Evolutionary conservation across 768 basidiomycete genomes (phyloP).

Genomic region (Vararia minispora): DNA sequence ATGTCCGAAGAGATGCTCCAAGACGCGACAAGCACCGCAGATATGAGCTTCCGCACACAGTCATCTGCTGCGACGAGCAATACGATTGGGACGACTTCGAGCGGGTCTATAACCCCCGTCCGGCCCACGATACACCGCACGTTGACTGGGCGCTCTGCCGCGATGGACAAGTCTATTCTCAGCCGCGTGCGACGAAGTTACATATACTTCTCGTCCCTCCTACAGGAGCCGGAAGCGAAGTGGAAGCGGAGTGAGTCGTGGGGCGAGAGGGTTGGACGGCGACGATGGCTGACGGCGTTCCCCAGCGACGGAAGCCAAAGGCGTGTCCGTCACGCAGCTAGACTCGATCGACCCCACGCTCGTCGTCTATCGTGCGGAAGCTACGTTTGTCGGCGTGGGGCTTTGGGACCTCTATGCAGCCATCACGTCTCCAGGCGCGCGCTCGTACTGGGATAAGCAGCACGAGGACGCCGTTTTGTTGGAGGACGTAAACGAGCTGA

Average conservation of each 20-base stretch:
- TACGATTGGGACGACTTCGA: constrained; percentile 14
- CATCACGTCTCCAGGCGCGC: constrained; percentile 77
- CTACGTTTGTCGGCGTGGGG: constrained; percentile 91
- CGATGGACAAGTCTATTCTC: constrained; percentile 73
- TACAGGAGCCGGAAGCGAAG: constrained; percentile 97
- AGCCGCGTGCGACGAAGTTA: constrained; percentile 86
- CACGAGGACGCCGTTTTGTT: constrained; percentile 79
- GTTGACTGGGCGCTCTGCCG: constrained; percentile 37
- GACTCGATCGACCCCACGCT: constrained; percentile 96
- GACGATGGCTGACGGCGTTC: constrained; percentile 6
- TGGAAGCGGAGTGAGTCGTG: constrained; percentile 72
- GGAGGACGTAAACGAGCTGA: constrained; percentile 84
- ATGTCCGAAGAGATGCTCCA: constrained; percentile 57
- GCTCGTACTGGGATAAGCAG: constrained; percentile 79
- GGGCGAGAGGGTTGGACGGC: constrained; percentile 6
- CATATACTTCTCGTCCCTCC: constrained; percentile 92
- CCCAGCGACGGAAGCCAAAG: constrained; percentile 70
- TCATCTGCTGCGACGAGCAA: constrained; percentile 40
- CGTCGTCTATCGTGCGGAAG: constrained; percentile 92
- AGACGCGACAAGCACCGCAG: constrained; percentile 61
- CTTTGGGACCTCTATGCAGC: constrained; percentile 92
- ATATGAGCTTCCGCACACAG: constrained; percentile 54
- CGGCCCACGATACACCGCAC: constrained; percentile 25
- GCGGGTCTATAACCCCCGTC: constrained; percentile 15
- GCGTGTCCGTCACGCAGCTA: constrained; percentile 90